A percentile compares a stretch with the other conserved stretches of the same genome.
These are phyloP conservation scores for Candida sithepensis DNA, from an alignment of 805 yeast genomes.

Conservation along the genomic window DNA sequence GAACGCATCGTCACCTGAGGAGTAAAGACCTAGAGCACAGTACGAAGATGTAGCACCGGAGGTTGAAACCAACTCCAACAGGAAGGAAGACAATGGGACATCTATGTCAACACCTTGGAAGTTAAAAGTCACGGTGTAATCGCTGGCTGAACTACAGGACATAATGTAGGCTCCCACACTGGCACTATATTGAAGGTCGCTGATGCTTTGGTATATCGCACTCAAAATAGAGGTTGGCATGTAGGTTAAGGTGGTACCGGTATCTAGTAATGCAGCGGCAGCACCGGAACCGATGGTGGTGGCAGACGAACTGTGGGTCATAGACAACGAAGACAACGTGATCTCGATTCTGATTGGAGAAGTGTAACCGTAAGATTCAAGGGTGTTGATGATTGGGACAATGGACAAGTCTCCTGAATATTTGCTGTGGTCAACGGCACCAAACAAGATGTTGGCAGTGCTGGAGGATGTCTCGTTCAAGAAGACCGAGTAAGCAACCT, in stretches of 20 bases:
- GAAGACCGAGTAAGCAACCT: constrained; percentile 59
- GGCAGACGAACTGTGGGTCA: constrained; percentile 15
- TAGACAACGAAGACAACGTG: constrained; percentile 39
- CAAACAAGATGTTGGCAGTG: constrained; percentile 61
- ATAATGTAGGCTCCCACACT: constrained; percentile 43
- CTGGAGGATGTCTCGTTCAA: constrained; percentile 41
- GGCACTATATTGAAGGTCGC: constrained; percentile 39
- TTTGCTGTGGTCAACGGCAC: constrained; percentile 67
- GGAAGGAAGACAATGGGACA: constrained; percentile 40
- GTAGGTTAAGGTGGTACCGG: constrained; percentile 53
- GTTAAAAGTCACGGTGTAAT: constrained; percentile 38
- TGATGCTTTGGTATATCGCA: constrained; percentile 27
- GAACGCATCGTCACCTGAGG: constrained; percentile 31
- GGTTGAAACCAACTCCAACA: constrained; percentile 14
- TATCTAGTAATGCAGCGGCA: constrained; percentile 46
- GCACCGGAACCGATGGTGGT: constrained; percentile 25
- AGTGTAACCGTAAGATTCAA: constrained; percentile 28
- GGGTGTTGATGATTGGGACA: constrained; percentile 49
- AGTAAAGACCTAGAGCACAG: constrained; percentile 44
- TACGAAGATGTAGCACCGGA: constrained; percentile 22
- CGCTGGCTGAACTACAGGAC: constrained; percentile 36
- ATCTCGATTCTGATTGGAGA: constrained; percentile 46
- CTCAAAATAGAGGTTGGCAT: constrained; percentile 35
- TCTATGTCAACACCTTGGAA: constrained; percentile 57
- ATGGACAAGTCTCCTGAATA: constrained; percentile 49